Base-by-base conservation (phyloP, 1,139 yeast species). In the Nakaseomyces kungkrabaensis region DNA sequence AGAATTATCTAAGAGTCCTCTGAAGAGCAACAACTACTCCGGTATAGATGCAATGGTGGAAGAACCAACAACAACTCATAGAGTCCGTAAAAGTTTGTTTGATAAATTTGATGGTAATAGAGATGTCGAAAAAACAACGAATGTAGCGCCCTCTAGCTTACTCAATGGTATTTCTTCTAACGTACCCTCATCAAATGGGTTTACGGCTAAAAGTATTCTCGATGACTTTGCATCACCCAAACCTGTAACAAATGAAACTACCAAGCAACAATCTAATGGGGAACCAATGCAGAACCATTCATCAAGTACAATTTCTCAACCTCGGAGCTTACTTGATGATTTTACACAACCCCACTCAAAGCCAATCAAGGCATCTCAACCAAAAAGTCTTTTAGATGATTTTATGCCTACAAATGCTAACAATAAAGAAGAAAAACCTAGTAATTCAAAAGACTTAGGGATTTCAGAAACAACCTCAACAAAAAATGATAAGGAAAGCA, bases 71-170 rank as follows among this genome's bases (percentile, higher is more conserved):
- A 49, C 56, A 1, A 59, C 58, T 8, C 53, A 51, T 29, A 50
- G 52, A 41, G 55, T 57, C 8, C 56, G 63, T n/a, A 59, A 60
- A 7, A 62, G 61, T 52, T 48, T 63, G 36, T 62, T 62, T 48
- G 66, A 63, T 48, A 60, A 55, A 48, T 60, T 62, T 51, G 55
- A 51, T 0, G 25, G 33, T n/a, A 24, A 25, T 25, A n/a, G 9
- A 5, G 38, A 37, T n/a, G 2, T 5, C 11, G n/a, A 11, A 7
- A 43, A 34, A 4, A 4, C 43, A 17, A 31, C 10, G 1, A 24
- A 24, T n/a, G n/a, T n/a, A 9, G 10, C 22, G 8, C 50, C 47
- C 37, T 37, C 32, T 38, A 38, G 25, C 13, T 25, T 38, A 11
- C 13, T 38, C 8, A 31, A 38, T 5, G 25, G 42, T 17, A 13